Percentiles rank a stretch among this genome's conserved stretches.
Evolutionary conservation across 164 flowering plant species (phyloP).

Genomic region (Sextonia rubra): DNA sequence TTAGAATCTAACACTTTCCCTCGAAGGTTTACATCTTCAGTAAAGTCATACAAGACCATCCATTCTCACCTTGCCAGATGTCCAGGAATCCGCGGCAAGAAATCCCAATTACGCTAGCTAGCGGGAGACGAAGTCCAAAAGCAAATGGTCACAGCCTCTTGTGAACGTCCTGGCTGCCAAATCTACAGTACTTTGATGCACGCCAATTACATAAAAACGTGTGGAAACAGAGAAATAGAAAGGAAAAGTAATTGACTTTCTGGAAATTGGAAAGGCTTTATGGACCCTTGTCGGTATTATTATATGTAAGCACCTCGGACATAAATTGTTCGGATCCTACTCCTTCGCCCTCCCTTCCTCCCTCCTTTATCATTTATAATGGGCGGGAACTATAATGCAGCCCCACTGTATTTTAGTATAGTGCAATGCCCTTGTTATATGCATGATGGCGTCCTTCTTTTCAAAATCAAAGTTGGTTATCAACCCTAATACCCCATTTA

Average conservation of each 20-base stretch:
- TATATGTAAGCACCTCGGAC: conserved; percentile 27
- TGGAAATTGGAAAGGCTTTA: conserved; percentile 17
- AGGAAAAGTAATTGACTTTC: conserved; percentile 29
- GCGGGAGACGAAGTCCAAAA: background rate
- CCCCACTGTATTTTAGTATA: background rate
- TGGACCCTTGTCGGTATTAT: conserved; percentile 42
- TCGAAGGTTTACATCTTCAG: no score
- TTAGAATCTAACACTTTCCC: no score
- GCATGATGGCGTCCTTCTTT: background rate
- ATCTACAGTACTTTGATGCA: background rate
- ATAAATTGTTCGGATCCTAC: conserved; percentile 15
- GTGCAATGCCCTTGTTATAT: background rate
- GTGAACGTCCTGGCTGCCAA: background rate
- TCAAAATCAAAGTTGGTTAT: background rate
- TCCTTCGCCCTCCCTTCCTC: background rate
- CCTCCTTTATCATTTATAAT: background rate
- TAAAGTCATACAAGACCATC: no score
- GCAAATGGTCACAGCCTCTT: background rate
- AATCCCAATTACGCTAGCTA: background rate
- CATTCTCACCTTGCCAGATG: no score
- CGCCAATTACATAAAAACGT: conserved; percentile 18
- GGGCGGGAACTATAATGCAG: background rate
- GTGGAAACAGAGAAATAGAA: conserved; percentile 2
- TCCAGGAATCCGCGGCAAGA: no score
- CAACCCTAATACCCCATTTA: background rate